These are phyloP conservation scores for Penicillium sp. DNA, from an alignment of 2,329 filamentous ascomycete genomes.

Conservation along the genomic window DNA sequence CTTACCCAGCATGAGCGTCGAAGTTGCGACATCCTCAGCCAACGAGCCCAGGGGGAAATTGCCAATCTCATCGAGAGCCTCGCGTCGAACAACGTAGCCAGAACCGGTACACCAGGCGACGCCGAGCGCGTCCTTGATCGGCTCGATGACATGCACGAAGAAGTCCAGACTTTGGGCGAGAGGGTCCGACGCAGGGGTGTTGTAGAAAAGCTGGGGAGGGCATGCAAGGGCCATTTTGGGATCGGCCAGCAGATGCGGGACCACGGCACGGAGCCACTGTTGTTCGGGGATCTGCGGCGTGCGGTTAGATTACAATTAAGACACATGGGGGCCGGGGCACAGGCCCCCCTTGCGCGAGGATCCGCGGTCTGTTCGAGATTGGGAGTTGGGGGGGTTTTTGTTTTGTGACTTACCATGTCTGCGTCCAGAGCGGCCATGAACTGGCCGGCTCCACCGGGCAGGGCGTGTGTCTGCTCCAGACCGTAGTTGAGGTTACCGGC, in stretches of 20 bases:
- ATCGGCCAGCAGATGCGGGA: constrained; percentile 63
- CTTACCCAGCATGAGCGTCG: constrained; percentile 60
- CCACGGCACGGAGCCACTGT: constrained; percentile 61
- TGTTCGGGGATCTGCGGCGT: constrained; percentile 59
- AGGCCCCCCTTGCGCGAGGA: constrained; percentile 2
- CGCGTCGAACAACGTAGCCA: constrained; percentile 63
- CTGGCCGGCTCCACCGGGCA: constrained; percentile 60
- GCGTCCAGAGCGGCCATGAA: constrained; percentile 68
- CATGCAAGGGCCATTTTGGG: constrained; percentile 62
- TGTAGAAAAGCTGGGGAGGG: constrained; percentile 66
- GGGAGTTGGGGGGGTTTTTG: neutral
- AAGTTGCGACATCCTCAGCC: constrained; percentile 64
- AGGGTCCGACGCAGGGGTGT: constrained; percentile 62
- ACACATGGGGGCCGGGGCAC: neutral
- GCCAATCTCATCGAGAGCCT: constrained; percentile 63
- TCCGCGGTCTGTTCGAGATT: neutral
- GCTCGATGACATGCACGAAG: constrained; percentile 60
- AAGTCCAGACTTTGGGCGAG: constrained; percentile 62
- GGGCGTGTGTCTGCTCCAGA: constrained; percentile 53
- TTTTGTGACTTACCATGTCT: constrained; percentile 56
- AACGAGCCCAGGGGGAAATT: constrained; percentile 64
- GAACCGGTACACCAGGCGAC: constrained; percentile 69
- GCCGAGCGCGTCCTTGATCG: constrained; percentile 50
- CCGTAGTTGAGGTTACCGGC: constrained; percentile 68
- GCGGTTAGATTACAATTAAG: constrained; percentile 12